Evolutionary conservation across 257 asterid genomes (phyloP), one percentile per base, ranked within the genome.

Genomic region (Schizonepeta tenuifolia): DNA sequence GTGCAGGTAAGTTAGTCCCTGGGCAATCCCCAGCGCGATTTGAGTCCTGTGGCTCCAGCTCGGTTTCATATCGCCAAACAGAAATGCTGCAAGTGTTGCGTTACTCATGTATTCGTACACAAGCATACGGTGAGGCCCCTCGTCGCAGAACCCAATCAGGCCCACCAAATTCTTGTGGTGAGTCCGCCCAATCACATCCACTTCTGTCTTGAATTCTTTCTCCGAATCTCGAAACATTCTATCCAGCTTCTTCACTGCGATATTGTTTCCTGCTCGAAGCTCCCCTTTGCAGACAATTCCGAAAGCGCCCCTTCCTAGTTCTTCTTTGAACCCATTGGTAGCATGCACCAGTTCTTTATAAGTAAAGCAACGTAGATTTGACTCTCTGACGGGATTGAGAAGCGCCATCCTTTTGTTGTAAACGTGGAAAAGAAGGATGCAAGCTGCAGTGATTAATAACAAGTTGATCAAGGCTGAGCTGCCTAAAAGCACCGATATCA

Each of bases 101-200:
- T 84, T 86, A 71, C 79, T 70, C 86, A 86, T 67, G 78, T 70
- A 80, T 43, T 85, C 88, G 22, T 83, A 85, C 0, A 81, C 86
- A 8, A 86, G 68, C 49, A 83, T 22, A 14, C 86, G 84, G 3
- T 84, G 69, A 55, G 80, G 43, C 40, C 86, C 91, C 55, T 86
- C 89, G 2, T 82, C 71, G 57, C 89, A 84, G 71, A 75, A 86
- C 7, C 96, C 92, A 3, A 90, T 67, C 33, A 90, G 68, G 0
- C 77, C 76, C 26, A 86, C 94, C 73, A 87, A 24, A 64, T 90
- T 84, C 88, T 90, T 90, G 77, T 90, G 92, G 72, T 84, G 88
- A 7, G 86, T 90, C 8, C 81, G 84, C 6, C 92, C 87, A 3
- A 89, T 86, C 24, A 67, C 81, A 1, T 80, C 67, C 13, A 89